Evolutionary conservation across 441 rosid genomes (phyloP).

Genomic region (Mallotus japonicus): DNA sequence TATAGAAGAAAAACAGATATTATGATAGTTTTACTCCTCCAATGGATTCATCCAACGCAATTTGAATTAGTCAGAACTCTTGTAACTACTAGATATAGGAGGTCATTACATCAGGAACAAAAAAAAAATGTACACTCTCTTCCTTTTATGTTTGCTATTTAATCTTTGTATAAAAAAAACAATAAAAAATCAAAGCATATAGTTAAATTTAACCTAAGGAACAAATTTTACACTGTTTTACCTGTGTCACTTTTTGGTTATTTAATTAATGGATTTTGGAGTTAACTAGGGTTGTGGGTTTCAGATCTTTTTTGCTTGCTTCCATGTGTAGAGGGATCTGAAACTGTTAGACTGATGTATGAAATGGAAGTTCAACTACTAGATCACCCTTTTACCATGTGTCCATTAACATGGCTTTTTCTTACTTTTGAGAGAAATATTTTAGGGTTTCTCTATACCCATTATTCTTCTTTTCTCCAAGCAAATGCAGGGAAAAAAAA

Average conservation of each 20-base stretch:
- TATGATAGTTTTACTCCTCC: no score
- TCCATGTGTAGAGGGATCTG: not conserved
- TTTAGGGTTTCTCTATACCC: slow-evolving; percentile 8
- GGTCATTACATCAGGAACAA: no score
- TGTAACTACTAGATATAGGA: not conserved
- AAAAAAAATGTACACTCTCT: not conserved
- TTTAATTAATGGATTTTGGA: not conserved
- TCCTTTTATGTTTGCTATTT: not conserved
- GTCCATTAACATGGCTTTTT: not conserved
- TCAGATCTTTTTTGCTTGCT: not conserved
- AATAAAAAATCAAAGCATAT: no score
- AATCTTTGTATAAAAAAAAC: no score
- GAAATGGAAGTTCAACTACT: not conserved
- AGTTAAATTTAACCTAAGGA: no score
- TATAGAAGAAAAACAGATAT: no score
- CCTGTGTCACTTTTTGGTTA: no score
- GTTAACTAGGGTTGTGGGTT: slow-evolving; percentile 1
- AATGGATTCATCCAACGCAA: no score
- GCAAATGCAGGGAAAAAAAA: not conserved
- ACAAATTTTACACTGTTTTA: no score
- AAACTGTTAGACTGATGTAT: not conserved
- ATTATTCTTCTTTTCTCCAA: not conserved
- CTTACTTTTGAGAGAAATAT: not conserved
- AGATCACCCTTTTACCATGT: not conserved
- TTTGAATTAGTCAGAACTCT: no score